Percentiles rank a stretch among this genome's conserved stretches.
Conservation (phyloP, 495 filamentous ascomycete species). For the Penicillium roqueforti region DNA sequence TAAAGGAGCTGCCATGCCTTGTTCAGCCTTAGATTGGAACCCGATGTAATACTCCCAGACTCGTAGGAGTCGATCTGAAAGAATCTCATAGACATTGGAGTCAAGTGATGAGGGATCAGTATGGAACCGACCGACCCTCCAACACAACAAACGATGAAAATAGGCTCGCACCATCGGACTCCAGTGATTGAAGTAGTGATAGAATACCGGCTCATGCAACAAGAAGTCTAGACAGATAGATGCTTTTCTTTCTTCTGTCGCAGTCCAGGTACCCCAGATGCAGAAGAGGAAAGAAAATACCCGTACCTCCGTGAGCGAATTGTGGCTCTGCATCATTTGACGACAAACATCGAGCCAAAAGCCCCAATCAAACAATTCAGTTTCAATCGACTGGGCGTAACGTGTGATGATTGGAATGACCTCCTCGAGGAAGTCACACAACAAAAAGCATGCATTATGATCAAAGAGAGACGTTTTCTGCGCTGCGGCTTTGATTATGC, state of each 20-base stretch:
- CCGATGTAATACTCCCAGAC: slow-evolving; percentile 74
- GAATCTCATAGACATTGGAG: slow-evolving; percentile 64
- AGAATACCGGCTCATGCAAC: slow-evolving; percentile 72
- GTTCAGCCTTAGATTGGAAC: slow-evolving; percentile 62
- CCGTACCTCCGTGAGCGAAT: slow-evolving; percentile 90
- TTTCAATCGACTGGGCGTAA: slow-evolving; percentile 48
- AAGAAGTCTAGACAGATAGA: slow-evolving; percentile 75
- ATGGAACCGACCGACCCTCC: slow-evolving; percentile 80
- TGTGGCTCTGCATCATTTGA: slow-evolving; percentile 81
- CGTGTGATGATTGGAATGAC: slow-evolving; percentile 56
- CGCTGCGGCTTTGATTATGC: slow-evolving; percentile 66
- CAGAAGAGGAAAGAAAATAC: slow-evolving; percentile 81
- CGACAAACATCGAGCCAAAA: slow-evolving; percentile 88
- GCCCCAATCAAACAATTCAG: slow-evolving; percentile 63
- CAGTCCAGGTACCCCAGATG: slow-evolving; percentile 71
- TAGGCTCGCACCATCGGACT: slow-evolving; percentile 98
- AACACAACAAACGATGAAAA: slow-evolving; percentile 89
- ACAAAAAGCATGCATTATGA: slow-evolving; percentile 82
- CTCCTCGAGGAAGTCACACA: slow-evolving; percentile 93
- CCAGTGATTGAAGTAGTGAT: slow-evolving; percentile 91
- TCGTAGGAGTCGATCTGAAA: slow-evolving; percentile 65
- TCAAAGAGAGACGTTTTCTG: slow-evolving; percentile 78
- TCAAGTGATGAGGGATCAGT: slow-evolving; percentile 64
- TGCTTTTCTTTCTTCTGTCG: slow-evolving; percentile 64
- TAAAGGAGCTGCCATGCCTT: slow-evolving; percentile 47